These are phyloP conservation scores for Aurifilum marmelostoma DNA, from an alignment of 2,329 filamentous ascomycete genomes.

Conservation along the genomic window DNA sequence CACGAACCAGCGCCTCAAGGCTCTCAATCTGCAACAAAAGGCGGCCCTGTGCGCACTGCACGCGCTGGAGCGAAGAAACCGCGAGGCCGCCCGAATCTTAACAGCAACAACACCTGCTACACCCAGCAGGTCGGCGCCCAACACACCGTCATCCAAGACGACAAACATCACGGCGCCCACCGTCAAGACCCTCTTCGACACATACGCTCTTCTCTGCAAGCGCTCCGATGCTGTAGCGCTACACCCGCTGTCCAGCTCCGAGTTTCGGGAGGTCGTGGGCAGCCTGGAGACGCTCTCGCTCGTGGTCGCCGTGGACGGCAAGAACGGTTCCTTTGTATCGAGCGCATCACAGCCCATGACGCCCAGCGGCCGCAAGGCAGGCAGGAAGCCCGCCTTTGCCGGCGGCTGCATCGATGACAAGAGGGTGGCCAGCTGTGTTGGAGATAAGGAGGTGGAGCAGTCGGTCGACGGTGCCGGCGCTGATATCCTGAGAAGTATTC, in stretches of 20 bases:
- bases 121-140: conserved; percentile 14
- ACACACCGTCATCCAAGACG: conserved; percentile 63
- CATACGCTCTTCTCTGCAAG: conserved; percentile 82
- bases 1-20: conserved; percentile 79
- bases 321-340: conserved; percentile 66
- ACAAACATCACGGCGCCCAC: conserved; percentile 68
- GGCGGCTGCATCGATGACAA: conserved; percentile 68
- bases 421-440: conserved; percentile 76
- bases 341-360: conserved; percentile 53
- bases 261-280: conserved; percentile 91
- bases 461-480: conserved; percentile 67
- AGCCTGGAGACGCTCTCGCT: conserved; percentile 88
- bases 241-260: conserved; percentile 84
- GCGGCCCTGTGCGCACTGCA: conserved; percentile 88
- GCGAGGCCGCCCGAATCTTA: conserved; percentile 50
- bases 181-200: conserved; percentile 80
- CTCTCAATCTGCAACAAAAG: conserved; percentile 94
- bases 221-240: conserved; percentile 74
- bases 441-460: conserved; percentile 76
- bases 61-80: conserved; percentile 79
- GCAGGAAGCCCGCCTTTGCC: conserved; percentile 56
- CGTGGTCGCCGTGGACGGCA: conserved; percentile 71
- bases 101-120: conserved; percentile 40
- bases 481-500: conserved; percentile 64
- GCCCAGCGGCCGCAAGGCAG: conserved; percentile 66